Evolutionary conservation across 2,329 filamentous ascomycete species (phyloP).

Genomic region (Fusarium begoniae): DNA sequence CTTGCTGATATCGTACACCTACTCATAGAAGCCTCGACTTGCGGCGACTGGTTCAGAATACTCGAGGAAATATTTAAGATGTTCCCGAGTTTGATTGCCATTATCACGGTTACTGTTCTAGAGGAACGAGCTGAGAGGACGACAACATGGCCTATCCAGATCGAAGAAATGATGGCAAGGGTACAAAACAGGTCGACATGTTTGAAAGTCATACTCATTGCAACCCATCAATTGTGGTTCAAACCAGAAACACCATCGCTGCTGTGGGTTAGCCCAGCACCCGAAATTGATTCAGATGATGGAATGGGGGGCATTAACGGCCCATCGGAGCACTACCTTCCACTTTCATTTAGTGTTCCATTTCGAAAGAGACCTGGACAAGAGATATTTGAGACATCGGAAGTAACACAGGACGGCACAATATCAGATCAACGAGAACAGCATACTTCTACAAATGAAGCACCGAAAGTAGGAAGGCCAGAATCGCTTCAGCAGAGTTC

Average conservation of each 20-base stretch:
- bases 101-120: not conserved
- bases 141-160: fast-evolving
- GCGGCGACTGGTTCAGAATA: not conserved
- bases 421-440: not conserved
- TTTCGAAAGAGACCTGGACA: fast-evolving
- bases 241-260: fast-evolving
- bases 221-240: not conserved
- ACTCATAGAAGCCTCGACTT: not conserved
- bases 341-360: not conserved
- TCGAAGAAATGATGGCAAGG: not conserved
- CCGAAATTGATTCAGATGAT: not conserved
- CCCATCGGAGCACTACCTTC: not conserved
- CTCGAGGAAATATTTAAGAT: not conserved
- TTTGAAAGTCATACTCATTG: not conserved
- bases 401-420: fast-evolving
- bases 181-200: not conserved
- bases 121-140: not conserved
- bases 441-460: no score
- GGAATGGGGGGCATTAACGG: not conserved
- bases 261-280: not conserved
- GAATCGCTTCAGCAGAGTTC: fast-evolving
- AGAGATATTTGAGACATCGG: fast-evolving
- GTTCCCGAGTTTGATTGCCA: not conserved
- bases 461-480: fast-evolving
- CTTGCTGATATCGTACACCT: not conserved